Conservation (phyloP, 1,284 basidiomycete species). For the Malassezia vespertilionis region DNA sequence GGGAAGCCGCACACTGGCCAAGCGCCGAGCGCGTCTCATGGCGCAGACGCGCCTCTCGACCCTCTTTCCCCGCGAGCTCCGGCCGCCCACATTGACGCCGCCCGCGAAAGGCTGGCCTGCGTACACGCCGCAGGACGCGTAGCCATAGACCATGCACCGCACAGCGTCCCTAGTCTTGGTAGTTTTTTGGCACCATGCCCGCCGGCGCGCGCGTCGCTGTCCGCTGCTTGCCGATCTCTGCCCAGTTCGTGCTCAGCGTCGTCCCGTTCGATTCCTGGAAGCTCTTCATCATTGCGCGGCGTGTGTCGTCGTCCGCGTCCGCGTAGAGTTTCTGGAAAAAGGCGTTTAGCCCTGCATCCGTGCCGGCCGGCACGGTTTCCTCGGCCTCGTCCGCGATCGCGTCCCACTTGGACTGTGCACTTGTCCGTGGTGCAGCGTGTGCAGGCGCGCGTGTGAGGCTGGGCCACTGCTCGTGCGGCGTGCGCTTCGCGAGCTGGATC, state of each 20-base stretch:
- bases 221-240: slow-evolving; percentile 29
- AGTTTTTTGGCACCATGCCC: slow-evolving; percentile 40
- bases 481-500: slow-evolving; percentile 26
- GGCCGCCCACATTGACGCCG: slow-evolving; percentile 40
- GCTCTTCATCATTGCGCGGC: slow-evolving; percentile 42
- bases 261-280: slow-evolving; percentile 44
- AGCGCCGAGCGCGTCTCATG: slow-evolving; percentile 27
- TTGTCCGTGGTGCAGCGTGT: neutral
- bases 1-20: slow-evolving; percentile 23
- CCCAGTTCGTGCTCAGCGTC: slow-evolving; percentile 42
- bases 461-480: slow-evolving; percentile 24
- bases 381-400: slow-evolving; percentile 25
- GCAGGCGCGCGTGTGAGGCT: slow-evolving; percentile 2
- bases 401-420: slow-evolving; percentile 37
- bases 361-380: slow-evolving; percentile 5
- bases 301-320: slow-evolving; percentile 41
- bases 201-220: slow-evolving; percentile 28
- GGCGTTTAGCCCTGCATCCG: slow-evolving; percentile 30
- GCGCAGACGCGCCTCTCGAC: slow-evolving; percentile 30
- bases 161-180: slow-evolving; percentile 14
- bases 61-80: slow-evolving; percentile 41
- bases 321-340: slow-evolving; percentile 45
- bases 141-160: neutral
- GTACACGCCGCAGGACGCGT: slow-evolving; percentile 12
- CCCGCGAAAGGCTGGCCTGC: slow-evolving; percentile 27